Evolutionary conservation across 2,329 filamentous ascomycete genomes (phyloP), one percentile per base, ranked within the genome.

Genomic region (Beauveria rudraprayagi): DNA sequence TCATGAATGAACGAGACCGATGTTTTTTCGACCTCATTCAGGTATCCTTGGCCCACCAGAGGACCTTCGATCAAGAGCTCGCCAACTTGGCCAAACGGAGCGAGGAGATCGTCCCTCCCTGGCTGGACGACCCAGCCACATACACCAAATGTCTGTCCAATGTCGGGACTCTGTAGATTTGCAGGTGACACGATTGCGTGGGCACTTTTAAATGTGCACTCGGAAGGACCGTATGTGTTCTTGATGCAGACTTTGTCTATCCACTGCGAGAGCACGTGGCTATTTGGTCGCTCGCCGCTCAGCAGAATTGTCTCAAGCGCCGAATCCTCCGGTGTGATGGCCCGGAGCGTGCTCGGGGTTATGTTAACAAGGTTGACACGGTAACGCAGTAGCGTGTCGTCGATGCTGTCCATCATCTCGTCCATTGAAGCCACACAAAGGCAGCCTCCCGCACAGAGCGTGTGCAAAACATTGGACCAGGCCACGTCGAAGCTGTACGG

Each of bases 1-100:
- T 61, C 74, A 6, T 48, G 62, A 3, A 66, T 44, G 34, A 66
- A 69, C 66, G 64, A 54, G 65, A 67, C 66, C n/a, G 76, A 75
- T 2, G 77, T 77, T 34, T 59, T 56, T 11, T 48, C 46, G 2
- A 30, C 8, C 16, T 54, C 37, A 10, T 51, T 37, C 7, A 60
- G 6, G n/a, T 62, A 62, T 10, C 61, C 61, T n/a, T 19, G 19
- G 19, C 41, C 61, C 1, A 60, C 24, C 1, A 56, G 16, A 1
- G 61, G 61, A 1, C 61, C 61, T 30, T 62, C 61, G 22, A 62
- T 41, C 3, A 56, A 26, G 5, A 62, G 61, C 26, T 62, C 61
- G n/a, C 56, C 61, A 16, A 54, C 28, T 1, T 44, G 28, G n/a
- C 62, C 62, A 19, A 53, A 16, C 3, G 55, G 47, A 3, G 53